These are phyloP conservation scores for Zygosaccharomyces bisporus DNA, from an alignment of 805 yeast genomes.

Conservation along the genomic window DNA sequence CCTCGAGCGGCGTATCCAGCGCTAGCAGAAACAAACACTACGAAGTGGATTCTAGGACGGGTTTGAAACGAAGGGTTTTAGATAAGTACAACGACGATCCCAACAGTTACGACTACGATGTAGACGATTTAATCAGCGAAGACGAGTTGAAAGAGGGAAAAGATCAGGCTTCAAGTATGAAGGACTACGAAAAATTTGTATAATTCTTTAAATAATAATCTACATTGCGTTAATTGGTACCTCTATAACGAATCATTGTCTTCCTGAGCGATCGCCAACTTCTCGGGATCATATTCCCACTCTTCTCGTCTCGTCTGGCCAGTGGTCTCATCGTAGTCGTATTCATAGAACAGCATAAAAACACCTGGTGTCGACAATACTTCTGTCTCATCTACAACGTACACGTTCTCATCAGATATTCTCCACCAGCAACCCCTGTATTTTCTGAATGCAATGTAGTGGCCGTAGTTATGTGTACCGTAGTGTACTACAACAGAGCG, in stretches of 20 bases:
- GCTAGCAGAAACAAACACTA: slow-evolving; percentile 16
- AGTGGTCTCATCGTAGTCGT: slow-evolving; percentile 38
- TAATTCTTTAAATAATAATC: not conserved
- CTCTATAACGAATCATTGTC: not conserved
- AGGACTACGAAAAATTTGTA: slow-evolving; percentile 20
- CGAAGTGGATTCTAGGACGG: slow-evolving; percentile 28
- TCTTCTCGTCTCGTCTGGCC: slow-evolving; percentile 32
- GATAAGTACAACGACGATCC: slow-evolving; percentile 38
- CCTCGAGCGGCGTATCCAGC: slow-evolving; percentile 8
- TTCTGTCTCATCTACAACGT: slow-evolving; percentile 73
- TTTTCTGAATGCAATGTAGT: slow-evolving; percentile 83
- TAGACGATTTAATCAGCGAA: slow-evolving; percentile 45
- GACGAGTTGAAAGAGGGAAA: slow-evolving; percentile 29
- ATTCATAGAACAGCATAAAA: slow-evolving; percentile 88
- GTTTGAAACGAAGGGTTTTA: slow-evolving; percentile 32
- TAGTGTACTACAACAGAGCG: slow-evolving; percentile 88
- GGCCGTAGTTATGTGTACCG: slow-evolving; percentile 98
- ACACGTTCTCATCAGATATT: slow-evolving; percentile 84
- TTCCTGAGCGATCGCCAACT: slow-evolving; percentile 17
- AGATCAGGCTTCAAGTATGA: slow-evolving; percentile 17
- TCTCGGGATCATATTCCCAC: slow-evolving; percentile 24
- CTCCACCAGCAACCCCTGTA: slow-evolving; percentile 92
- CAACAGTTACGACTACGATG: slow-evolving; percentile 44
- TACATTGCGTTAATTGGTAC: not conserved
- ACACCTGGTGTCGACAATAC: slow-evolving; percentile 82